A percentile compares a stretch with the other conserved stretches of the same genome.
phyloP scores from a whole-genome alignment of 202 grass and related monocot genomes.

The Elaeis oleifera region DNA sequence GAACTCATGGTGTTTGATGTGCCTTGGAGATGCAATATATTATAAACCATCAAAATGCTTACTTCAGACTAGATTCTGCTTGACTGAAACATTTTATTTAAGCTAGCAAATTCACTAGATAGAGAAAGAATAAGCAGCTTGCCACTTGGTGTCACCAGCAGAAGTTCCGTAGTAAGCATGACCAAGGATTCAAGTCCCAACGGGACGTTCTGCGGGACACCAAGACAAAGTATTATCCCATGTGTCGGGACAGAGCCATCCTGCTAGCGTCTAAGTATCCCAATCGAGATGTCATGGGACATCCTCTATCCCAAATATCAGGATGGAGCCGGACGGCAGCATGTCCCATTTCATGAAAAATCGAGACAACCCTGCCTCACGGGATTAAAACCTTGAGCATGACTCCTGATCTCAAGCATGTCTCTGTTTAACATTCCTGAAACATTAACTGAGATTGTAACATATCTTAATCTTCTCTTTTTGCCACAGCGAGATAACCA shows the following conservation, averaged over 20 bases:
- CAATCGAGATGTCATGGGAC: too few species aligned
- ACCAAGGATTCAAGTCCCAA: neutral
- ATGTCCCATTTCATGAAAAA: too few species aligned
- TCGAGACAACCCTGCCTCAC: too few species aligned
- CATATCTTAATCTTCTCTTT: too few species aligned
- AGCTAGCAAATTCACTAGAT: conserved; percentile 45
- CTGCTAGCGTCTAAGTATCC: too few species aligned
- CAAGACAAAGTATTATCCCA: too few species aligned
- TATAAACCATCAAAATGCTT: conserved; percentile 82
- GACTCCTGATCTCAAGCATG: conserved; percentile 27
- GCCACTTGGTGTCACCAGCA: conserved; percentile 2
- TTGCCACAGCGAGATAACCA: too few species aligned
- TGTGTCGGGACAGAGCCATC: too few species aligned
- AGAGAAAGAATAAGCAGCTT: conserved; percentile 27
- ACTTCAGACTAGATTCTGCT: conserved; percentile 75
- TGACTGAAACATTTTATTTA: conserved; percentile 59
- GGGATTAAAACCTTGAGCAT: neutral
- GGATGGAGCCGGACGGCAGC: too few species aligned
- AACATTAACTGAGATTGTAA: too few species aligned
- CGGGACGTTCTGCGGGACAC: too few species aligned
- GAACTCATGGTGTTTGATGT: conserved; percentile 63
- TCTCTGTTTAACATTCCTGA: neutral
- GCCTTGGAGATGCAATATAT: conserved; percentile 80
- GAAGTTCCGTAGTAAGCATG: conserved; percentile 28
- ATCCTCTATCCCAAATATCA: too few species aligned